Conservation (phyloP, 2,329 filamentous ascomycete genomes). For the Hypoxylon sp. region DNA sequence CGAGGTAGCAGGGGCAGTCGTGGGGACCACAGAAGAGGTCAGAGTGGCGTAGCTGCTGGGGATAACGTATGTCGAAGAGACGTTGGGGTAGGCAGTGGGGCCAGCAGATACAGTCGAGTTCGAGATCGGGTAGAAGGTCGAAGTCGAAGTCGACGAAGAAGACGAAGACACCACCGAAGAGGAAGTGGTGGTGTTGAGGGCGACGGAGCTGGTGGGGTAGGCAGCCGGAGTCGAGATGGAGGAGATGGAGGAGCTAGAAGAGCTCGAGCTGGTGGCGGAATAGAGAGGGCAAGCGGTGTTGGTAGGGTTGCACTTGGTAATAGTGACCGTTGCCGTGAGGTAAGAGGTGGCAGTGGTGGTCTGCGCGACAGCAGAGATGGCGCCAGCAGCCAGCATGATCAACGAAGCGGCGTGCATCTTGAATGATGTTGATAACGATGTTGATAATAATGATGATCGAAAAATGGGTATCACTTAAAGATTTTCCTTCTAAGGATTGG, state of each 20-base stretch:
- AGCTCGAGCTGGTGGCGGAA: slow-evolving; percentile 34
- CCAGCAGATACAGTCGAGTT: slow-evolving; percentile 37
- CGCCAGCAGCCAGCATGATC: slow-evolving; percentile 42
- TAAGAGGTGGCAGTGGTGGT: slow-evolving; percentile 44
- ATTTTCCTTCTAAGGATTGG: slow-evolving; percentile 19
- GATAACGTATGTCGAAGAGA: slow-evolving; percentile 32
- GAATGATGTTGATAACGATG: slow-evolving; percentile 18
- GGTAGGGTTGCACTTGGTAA: slow-evolving; percentile 43
- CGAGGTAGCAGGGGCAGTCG: slow-evolving; percentile 20
- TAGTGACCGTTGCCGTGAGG: slow-evolving; percentile 44
- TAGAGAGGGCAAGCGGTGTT: slow-evolving; percentile 46
- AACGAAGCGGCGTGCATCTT: slow-evolving; percentile 44
- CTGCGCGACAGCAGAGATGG: slow-evolving; percentile 42
- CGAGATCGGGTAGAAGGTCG: slow-evolving; percentile 35
- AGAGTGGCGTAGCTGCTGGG: slow-evolving; percentile 29
- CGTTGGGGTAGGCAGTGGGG: slow-evolving; percentile 38
- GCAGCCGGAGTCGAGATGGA: slow-evolving; percentile 27
- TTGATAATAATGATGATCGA: slow-evolving; percentile 18
- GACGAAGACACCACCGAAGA: too few relatives aligned
- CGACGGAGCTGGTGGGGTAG: slow-evolving; percentile 23
- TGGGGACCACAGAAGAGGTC: slow-evolving; percentile 25
- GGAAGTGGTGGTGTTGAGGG: slow-evolving; percentile 29
- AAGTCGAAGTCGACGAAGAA: slow-evolving; percentile 18
- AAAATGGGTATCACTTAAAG: slow-evolving; percentile 30
- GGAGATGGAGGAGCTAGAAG: slow-evolving; percentile 25